Evolutionary conservation across 140 eudicot genomes (phyloP), one percentile per base, ranked within the genome.

Genomic region (Anethum foeniculum): DNA sequence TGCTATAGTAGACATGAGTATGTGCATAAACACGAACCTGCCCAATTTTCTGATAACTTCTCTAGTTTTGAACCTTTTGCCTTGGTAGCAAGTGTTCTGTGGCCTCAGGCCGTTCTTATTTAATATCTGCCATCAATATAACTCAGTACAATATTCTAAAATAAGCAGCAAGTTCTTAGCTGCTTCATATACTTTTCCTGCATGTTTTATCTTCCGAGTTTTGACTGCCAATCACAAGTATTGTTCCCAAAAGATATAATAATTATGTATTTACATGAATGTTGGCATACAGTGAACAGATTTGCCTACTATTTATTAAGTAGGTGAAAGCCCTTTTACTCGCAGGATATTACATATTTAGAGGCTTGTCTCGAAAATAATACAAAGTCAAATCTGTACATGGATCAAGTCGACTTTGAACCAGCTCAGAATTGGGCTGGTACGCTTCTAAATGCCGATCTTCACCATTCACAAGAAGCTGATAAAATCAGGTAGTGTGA

Each of bases 321-420:
- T 62, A 25, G 71, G 49, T 12, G 21, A 60, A 79, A 38, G 5
- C 16, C 27, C 64, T 68, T 69, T 27, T 62, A 48, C 83, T 75
- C 72, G 84, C 95, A 95, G 99, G 99, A 95, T 30, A 87, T 86
- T 71, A 95, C 97, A 10, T 95, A 83, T 83, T 79, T 95, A 88
- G 99, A 95, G 91, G 97, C 99, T 56, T 92, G 99, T 82, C 86
- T 95, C 64, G 99, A 95, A 82, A 95, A 95, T 80, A 94, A 92
- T 80, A 95, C 97, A n/a, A 95, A 95, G 87, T 82, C 95, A 80
- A 89, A 88, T 84, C 96, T 95, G 7, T 95, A 81, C 58, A 92
- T 92, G 99, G 99, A 95, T 82, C 99, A 95, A 95, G 99, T 95
- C 71, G 97, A 95, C 51, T 95, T 95, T 81, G 97, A 92, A 85